Percentiles rank a stretch among this genome's conserved stretches.
Conservation (phyloP, 306 rosid species). For the Erythrophleum fordii region DNA sequence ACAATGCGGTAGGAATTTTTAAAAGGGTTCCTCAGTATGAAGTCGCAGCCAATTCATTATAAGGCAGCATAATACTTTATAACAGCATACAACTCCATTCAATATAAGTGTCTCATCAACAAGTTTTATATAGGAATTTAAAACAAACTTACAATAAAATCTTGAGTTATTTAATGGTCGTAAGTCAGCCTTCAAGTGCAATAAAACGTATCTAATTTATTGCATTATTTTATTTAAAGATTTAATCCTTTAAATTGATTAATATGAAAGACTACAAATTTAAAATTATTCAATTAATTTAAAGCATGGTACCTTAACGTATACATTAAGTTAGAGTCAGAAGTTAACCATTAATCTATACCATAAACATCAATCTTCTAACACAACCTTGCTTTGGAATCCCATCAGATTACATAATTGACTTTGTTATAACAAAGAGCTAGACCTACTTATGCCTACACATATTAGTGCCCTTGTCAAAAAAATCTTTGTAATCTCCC, state of each 20-base stretch:
- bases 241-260: neutral
- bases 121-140: slow-evolving; percentile 1
- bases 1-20: neutral
- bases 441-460: neutral
- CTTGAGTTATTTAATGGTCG: neutral
- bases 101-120: neutral
- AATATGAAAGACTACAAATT: neutral
- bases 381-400: neutral
- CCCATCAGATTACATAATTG: neutral
- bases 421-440: neutral
- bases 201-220: slow-evolving; percentile 6
- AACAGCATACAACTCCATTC: neutral
- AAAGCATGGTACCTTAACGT: neutral
- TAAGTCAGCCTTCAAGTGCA: neutral
- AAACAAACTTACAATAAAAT: neutral
- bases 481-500: neutral
- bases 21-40: neutral
- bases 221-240: neutral
- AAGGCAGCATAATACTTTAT: neutral
- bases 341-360: neutral
- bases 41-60: neutral
- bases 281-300: neutral
- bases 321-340: neutral
- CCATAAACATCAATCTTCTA: neutral
- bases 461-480: neutral